Conservation (phyloP, 805 yeast species). For the Saccharomycopsis sp. region DNA sequence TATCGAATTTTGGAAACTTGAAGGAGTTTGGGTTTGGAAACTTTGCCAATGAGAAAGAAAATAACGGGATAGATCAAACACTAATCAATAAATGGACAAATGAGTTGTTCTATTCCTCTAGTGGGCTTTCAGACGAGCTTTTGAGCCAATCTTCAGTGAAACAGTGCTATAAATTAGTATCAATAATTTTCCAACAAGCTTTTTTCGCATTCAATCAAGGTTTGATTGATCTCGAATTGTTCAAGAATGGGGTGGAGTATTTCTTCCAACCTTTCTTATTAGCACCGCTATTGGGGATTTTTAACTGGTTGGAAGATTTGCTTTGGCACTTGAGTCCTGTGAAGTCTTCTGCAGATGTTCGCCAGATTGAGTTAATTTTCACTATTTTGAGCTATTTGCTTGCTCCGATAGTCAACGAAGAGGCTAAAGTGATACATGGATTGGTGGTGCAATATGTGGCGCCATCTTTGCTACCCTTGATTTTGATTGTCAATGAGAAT, state of each 20-base stretch:
- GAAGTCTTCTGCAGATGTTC: constrained; percentile 24
- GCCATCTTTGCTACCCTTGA: constrained; percentile 10
- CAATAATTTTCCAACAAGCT: constrained; percentile 67
- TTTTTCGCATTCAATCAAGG: constrained; percentile 49
- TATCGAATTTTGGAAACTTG: constrained; percentile 16
- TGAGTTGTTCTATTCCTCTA: constrained; percentile 66
- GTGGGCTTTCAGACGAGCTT: constrained; percentile 79
- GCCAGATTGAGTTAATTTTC: constrained; percentile 30
- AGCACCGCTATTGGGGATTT: constrained; percentile 43
- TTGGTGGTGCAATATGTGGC: constrained; percentile 14
- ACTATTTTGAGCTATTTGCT: constrained; percentile 34
- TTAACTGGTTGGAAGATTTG: constrained; percentile 40
- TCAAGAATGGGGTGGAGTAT: constrained; percentile 77
- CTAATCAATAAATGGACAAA: constrained; percentile 63
- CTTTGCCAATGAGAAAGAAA: neutral
- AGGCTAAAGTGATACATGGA: constrained; percentile 18
- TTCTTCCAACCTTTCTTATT: constrained; percentile 73
- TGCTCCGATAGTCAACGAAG: constrained; percentile 29
- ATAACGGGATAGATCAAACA: constrained; percentile 18
- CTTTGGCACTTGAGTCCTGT: constrained; percentile 28
- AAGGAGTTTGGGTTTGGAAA: constrained; percentile 1
- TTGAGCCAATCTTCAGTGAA: constrained; percentile 56
- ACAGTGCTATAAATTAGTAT: constrained; percentile 61
- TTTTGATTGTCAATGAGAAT: no score
- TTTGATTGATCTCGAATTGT: constrained; percentile 46